Percentiles rank a stretch among this genome's conserved stretches.
Conservation (phyloP, 768 basidiomycete species). For the Amanita brunnescens region DNA sequence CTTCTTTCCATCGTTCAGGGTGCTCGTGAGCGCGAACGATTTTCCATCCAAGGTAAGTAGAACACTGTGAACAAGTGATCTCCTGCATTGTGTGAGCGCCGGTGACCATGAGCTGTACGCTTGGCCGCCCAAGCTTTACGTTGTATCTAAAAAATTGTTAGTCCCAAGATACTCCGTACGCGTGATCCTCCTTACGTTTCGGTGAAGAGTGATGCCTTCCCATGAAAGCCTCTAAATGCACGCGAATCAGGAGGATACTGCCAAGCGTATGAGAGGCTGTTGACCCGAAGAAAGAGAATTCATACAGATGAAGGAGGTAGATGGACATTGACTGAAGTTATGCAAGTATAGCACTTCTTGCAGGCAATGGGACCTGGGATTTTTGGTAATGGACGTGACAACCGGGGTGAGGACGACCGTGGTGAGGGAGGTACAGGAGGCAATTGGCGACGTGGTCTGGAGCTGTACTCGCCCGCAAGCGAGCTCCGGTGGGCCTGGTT, state of each 20-base stretch:
- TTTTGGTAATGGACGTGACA: slow-evolving; percentile 39
- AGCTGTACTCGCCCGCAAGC: slow-evolving; percentile 9
- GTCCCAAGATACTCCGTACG: background rate
- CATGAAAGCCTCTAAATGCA: slow-evolving; percentile 45
- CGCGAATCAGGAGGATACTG: slow-evolving; percentile 39
- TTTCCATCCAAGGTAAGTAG: slow-evolving; percentile 53
- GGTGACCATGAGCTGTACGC: slow-evolving; percentile 51
- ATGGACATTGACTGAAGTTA: slow-evolving; percentile 35
- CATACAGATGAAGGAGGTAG: slow-evolving; percentile 33
- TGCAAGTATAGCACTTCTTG: slow-evolving; percentile 35
- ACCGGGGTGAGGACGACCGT: slow-evolving; percentile 20
- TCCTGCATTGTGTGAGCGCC: slow-evolving; percentile 58
- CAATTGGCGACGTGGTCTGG: slow-evolving; percentile 10
- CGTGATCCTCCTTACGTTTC: slow-evolving; percentile 33
- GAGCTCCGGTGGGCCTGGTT: slow-evolving; percentile 14
- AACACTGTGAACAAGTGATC: slow-evolving; percentile 40
- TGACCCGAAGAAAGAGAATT: background rate
- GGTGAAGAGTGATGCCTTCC: slow-evolving; percentile 51
- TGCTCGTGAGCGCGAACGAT: slow-evolving; percentile 48
- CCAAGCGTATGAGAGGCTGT: background rate
- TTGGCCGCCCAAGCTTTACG: slow-evolving; percentile 33
- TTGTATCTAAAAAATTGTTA: slow-evolving; percentile 32
- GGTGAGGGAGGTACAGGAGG: slow-evolving; percentile 15
- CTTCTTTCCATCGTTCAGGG: slow-evolving; percentile 58
- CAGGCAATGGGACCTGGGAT: slow-evolving; percentile 38